Conservation (phyloP, 106 monocot species). For the Ottelia alismoides region DNA sequence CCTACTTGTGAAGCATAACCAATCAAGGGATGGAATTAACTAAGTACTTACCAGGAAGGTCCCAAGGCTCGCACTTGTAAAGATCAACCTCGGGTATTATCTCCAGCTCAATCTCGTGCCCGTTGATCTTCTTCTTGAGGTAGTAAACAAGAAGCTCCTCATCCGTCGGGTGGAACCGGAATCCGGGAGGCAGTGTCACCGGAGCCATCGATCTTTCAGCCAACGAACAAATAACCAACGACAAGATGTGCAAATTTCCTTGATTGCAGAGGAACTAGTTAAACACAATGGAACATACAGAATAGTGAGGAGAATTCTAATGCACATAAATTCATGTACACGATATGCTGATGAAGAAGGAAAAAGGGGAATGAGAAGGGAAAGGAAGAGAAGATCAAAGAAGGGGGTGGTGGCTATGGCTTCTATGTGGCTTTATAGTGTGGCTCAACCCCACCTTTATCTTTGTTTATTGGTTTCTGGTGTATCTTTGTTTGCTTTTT, state of each 20-base stretch:
- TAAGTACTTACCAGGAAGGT: conserved; percentile 85
- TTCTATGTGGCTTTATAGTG: conserved; percentile 5
- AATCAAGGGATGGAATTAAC: no score
- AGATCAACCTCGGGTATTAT: conserved; percentile 83
- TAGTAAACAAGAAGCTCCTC: conserved; percentile 90
- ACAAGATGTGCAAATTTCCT: neutral
- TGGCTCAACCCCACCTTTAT: neutral
- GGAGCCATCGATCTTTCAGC: conserved; percentile 3
- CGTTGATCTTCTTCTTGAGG: conserved; percentile 81
- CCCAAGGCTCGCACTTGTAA: conserved; percentile 87
- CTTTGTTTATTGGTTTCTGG: conserved; percentile 10
- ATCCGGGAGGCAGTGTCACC: conserved; percentile 61
- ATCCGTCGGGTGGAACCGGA: conserved; percentile 94
- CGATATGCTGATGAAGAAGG: neutral
- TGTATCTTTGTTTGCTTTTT: no score
- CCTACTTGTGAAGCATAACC: no score
- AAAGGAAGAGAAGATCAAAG: conserved; percentile 1
- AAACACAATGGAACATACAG: neutral
- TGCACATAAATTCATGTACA: neutral
- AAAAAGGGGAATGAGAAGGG: conserved; percentile 1
- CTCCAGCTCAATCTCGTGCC: conserved; percentile 26
- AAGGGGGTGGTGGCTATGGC: conserved; percentile 2
- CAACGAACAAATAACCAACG: no score
- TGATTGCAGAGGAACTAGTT: neutral
- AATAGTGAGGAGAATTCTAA: neutral